These are phyloP conservation scores for Xylaria bambusicola DNA, from an alignment of 495 filamentous ascomycete genomes.

Conservation along the genomic window DNA sequence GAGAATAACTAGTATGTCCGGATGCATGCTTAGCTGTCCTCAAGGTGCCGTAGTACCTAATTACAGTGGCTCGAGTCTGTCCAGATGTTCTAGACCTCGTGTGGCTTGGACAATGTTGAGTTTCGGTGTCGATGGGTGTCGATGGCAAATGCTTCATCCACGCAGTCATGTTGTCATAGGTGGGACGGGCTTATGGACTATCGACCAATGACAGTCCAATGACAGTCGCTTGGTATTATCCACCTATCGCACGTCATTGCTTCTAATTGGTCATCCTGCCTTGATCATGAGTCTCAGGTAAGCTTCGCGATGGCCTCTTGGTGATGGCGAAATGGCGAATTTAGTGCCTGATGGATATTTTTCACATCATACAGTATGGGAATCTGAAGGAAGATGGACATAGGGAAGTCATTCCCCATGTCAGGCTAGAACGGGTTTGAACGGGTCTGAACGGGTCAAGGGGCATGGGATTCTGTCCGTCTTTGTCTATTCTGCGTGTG, in stretches of 20 bases:
- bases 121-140: no score
- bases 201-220: no score
- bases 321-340: neutral
- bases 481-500: neutral
- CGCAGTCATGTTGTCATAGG: constrained; percentile 9
- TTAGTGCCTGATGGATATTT: neutral
- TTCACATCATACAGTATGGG: no score
- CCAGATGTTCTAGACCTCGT: constrained; percentile 8
- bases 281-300: neutral
- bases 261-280: neutral
- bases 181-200: neutral
- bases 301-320: neutral
- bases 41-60: no score
- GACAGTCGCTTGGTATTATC: no score
- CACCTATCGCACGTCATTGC: neutral
- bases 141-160: neutral
- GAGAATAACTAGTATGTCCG: no score
- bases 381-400: no score
- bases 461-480: neutral
- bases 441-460: no score
- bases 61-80: no score
- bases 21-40: no score
- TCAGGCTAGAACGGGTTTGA: no score
- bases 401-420: neutral
- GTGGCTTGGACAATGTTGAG: no score